Conservation (phyloP, 129 eudicot genomes). For the Helianthus annuus region HanXRQr2.0-SUNRISE NC_035435.2:130875796-130876295, state of each 20-base stretch:
- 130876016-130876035: background rate
- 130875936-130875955: slow-evolving; percentile 4
- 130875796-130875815: background rate
- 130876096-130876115: slow-evolving; percentile 89
- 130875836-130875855: slow-evolving; percentile 74
- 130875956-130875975: background rate
- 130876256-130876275: slow-evolving; percentile 78
- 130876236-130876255: slow-evolving; percentile 4
- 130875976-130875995: background rate
- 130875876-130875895: slow-evolving; percentile 63
- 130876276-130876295: slow-evolving; percentile 65
- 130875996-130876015: background rate
- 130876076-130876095: slow-evolving; percentile 95
- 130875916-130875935: background rate
- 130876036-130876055: slow-evolving; percentile 8
- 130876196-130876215: slow-evolving; percentile 19
- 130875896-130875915: slow-evolving; percentile 22
- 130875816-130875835: slow-evolving; percentile 68
- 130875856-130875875: slow-evolving; percentile 96
- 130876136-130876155: slow-evolving; percentile 91
- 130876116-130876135: slow-evolving; percentile 85
- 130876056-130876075: slow-evolving; percentile 15
- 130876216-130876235: background rate
- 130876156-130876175: slow-evolving; percentile 63
- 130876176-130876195: slow-evolving; percentile 68